These are phyloP conservation scores for Arabis hirsuta DNA, from an alignment of 345 rosid genomes.

Conservation along the genomic window DNA sequence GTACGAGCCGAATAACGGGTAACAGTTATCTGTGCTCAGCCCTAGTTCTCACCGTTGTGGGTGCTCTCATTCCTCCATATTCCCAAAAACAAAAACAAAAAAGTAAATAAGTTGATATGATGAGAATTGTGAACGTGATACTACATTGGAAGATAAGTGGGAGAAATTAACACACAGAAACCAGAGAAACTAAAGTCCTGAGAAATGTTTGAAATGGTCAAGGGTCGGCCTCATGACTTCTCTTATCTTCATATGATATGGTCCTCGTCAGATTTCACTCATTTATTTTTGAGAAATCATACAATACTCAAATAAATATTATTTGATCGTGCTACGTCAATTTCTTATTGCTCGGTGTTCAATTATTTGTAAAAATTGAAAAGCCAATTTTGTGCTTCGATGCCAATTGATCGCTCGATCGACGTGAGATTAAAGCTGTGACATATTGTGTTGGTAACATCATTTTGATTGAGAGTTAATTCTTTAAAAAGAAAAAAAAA, in stretches of 20 bases:
- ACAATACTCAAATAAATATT: neutral
- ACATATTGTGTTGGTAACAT: too few species aligned
- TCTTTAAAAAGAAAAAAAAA: too few species aligned
- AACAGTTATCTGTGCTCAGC: too few species aligned
- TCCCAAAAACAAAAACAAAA: too few species aligned
- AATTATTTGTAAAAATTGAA: neutral
- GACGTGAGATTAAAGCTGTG: neutral
- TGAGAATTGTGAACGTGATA: slow-evolving; percentile 10
- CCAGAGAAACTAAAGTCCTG: slow-evolving; percentile 3
- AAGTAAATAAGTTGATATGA: neutral
- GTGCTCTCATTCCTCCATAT: too few species aligned
- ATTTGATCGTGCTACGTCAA: neutral
- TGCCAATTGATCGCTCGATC: neutral
- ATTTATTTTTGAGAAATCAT: neutral
- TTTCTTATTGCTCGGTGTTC: neutral
- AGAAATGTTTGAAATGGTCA: slow-evolving; percentile 19
- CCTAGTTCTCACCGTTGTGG: too few species aligned
- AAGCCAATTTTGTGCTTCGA: neutral
- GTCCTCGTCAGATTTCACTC: slow-evolving; percentile 48
- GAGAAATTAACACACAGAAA: slow-evolving; percentile 2
- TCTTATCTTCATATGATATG: slow-evolving; percentile 31
- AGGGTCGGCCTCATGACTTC: slow-evolving; percentile 30
- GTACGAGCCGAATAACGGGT: too few species aligned
- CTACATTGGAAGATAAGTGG: neutral
- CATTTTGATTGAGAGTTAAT: too few species aligned